Percentiles rank a stretch among this genome's conserved stretches.
Evolutionary conservation across 2,329 filamentous ascomycete species (phyloP).

Genomic region (Hypoxylon sp.): DNA sequence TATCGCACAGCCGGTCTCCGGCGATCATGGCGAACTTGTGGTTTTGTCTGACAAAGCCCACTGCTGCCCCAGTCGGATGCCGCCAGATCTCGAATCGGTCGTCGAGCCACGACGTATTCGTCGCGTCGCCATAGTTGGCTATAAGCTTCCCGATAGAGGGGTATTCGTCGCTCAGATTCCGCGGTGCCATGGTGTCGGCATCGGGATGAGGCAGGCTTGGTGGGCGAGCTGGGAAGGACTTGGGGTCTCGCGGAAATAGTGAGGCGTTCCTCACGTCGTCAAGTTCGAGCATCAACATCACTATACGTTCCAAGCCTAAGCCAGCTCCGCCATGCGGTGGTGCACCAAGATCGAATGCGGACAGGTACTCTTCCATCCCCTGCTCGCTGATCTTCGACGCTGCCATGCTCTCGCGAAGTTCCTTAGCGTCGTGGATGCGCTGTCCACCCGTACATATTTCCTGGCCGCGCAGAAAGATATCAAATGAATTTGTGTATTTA

Average conservation of each 20-base stretch:
- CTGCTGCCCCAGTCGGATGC: slow-evolving; percentile 84
- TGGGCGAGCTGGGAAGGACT: slow-evolving; percentile 76
- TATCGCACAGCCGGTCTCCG: slow-evolving; percentile 88
- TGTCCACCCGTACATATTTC: slow-evolving; percentile 94
- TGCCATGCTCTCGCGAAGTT: slow-evolving; percentile 83
- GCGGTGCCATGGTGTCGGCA: slow-evolving; percentile 77
- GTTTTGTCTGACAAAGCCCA: slow-evolving; percentile 80
- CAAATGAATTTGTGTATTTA: slow-evolving; percentile 85
- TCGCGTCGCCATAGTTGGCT: slow-evolving; percentile 94
- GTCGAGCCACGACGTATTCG: slow-evolving; percentile 94
- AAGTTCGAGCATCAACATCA: slow-evolving; percentile 87
- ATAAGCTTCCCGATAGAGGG: slow-evolving; percentile 88
- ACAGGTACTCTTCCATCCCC: slow-evolving; percentile 89
- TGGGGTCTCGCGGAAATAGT: slow-evolving; percentile 88
- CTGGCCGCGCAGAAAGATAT: slow-evolving; percentile 93
- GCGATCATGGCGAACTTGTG: slow-evolving; percentile 84
- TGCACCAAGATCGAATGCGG: slow-evolving; percentile 90
- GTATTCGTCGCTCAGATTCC: slow-evolving; percentile 66
- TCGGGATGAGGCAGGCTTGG: slow-evolving; percentile 82
- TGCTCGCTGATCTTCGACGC: slow-evolving; percentile 80
- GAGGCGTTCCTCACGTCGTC: slow-evolving; percentile 92
- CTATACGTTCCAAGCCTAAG: slow-evolving; percentile 88
- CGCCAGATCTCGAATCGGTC: slow-evolving; percentile 91
- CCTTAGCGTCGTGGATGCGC: slow-evolving; percentile 85
- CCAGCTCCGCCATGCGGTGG: slow-evolving; percentile 94